These are phyloP conservation scores for Inga oerstediana DNA, from an alignment of 306 rosid species.

Conservation along the genomic window DNA sequence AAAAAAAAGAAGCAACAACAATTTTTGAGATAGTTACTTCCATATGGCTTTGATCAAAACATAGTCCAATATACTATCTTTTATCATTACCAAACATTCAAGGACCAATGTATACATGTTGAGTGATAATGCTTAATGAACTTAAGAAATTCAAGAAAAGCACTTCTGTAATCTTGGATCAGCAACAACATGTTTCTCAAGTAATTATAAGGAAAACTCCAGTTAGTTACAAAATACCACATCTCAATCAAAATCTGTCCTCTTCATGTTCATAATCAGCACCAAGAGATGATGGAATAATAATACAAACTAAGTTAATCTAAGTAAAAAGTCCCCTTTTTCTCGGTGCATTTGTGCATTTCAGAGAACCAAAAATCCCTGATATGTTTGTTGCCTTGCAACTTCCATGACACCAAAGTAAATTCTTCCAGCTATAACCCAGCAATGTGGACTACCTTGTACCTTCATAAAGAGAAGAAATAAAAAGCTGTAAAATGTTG, in stretches of 20 bases:
- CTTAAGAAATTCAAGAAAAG: background rate
- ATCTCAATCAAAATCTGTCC: background rate
- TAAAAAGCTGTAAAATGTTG: background rate
- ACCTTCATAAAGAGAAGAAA: background rate
- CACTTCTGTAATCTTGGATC: background rate
- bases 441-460: slow-evolving; percentile 5
- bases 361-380: background rate
- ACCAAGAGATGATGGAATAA: background rate
- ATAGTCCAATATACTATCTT: too few species aligned
- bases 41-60: too few species aligned
- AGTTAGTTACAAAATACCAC: background rate
- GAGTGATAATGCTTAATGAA: too few species aligned
- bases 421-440: background rate
- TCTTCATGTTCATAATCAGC: background rate
- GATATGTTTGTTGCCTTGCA: background rate
- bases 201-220: background rate
- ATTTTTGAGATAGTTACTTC: too few species aligned
- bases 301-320: background rate
- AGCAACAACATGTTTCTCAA: background rate
- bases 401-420: background rate
- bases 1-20: too few species aligned
- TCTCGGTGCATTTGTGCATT: background rate
- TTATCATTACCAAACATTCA: too few species aligned
- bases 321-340: background rate
- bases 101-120: too few species aligned